Percentiles rank a stretch among this genome's conserved stretches.
Conservation (phyloP, 2,329 filamentous ascomycete species). For the Paecilomyces niveus region DNA sequence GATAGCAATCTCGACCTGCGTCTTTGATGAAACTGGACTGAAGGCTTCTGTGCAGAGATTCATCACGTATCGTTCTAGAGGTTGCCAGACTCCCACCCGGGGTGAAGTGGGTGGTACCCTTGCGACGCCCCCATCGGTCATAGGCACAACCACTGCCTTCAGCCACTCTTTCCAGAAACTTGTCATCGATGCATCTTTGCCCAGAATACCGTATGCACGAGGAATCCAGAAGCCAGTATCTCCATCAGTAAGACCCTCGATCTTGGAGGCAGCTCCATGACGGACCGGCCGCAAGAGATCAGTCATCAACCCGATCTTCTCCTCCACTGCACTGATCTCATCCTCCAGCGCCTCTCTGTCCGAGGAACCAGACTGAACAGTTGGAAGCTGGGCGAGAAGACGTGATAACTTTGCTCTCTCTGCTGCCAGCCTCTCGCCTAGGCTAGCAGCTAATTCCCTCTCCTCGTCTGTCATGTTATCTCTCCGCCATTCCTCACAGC, state of each 20-base stretch:
- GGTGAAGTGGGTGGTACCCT: slow-evolving; percentile 84
- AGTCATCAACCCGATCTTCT: slow-evolving; percentile 95
- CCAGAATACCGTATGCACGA: slow-evolving; percentile 85
- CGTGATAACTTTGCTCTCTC: slow-evolving; percentile 88
- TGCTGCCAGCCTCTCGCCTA: slow-evolving; percentile 77
- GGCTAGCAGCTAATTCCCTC: slow-evolving; percentile 81
- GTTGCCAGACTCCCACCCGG: slow-evolving; percentile 89
- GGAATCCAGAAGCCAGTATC: slow-evolving; percentile 96
- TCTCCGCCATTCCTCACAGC: slow-evolving; percentile 82
- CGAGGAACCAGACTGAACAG: slow-evolving; percentile 68
- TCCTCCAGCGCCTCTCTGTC: slow-evolving; percentile 83
- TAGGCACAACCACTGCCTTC: slow-evolving; percentile 85
- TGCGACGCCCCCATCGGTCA: slow-evolving; percentile 79
- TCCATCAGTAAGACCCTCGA: slow-evolving; percentile 89
- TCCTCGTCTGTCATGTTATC: slow-evolving; percentile 98
- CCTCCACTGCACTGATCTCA: slow-evolving; percentile 89
- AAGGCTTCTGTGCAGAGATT: slow-evolving; percentile 94
- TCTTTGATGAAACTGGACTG: slow-evolving; percentile 85
- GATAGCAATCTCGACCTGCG: slow-evolving; percentile 86
- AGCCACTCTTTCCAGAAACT: slow-evolving; percentile 99
- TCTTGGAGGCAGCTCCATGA: slow-evolving; percentile 92
- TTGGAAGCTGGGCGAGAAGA: slow-evolving; percentile 74
- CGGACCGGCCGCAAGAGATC: slow-evolving; percentile 87
- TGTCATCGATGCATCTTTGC: slow-evolving; percentile 73
- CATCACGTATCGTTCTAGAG: slow-evolving; percentile 90